These are phyloP conservation scores for Populus tremula DNA, from an alignment of 345 rosid species.

Conservation along the genomic window DNA sequence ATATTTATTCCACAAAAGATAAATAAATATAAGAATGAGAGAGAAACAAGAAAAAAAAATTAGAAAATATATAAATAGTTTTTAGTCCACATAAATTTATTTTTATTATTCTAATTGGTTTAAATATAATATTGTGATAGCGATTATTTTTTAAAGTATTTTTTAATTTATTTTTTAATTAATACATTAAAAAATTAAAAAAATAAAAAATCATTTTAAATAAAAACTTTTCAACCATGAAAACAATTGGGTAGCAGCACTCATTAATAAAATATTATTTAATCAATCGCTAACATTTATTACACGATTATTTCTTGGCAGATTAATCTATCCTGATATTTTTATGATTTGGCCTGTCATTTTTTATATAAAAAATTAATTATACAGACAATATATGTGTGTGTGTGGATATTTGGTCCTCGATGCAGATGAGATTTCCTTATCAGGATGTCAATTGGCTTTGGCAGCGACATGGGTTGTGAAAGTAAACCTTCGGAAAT, in stretches of 20 bases:
- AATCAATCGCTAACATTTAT: neutral
- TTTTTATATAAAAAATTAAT: neutral
- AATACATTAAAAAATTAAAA: too few species aligned
- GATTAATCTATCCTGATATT: neutral
- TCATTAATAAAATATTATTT: neutral
- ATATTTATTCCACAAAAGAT: too few species aligned
- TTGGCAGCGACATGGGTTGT: neutral
- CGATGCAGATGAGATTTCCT: neutral
- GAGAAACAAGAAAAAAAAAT: too few species aligned
- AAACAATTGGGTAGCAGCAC: neutral
- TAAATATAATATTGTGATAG: rapidly evolving
- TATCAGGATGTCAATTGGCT: neutral
- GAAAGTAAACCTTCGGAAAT: neutral
- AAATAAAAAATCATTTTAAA: too few species aligned
- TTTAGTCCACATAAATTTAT: too few species aligned
- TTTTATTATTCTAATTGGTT: too few species aligned
- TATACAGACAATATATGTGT: neutral
- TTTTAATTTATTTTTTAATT: too few species aligned
- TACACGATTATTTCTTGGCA: neutral
- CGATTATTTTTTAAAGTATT: too few species aligned
- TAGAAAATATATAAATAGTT: too few species aligned
- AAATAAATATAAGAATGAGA: too few species aligned
- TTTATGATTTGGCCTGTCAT: neutral
- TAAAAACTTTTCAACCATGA: too few species aligned
- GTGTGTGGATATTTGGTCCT: neutral